Conservation (phyloP, 495 filamentous ascomycete species). For the Parachaetomium inaequale region DNA sequence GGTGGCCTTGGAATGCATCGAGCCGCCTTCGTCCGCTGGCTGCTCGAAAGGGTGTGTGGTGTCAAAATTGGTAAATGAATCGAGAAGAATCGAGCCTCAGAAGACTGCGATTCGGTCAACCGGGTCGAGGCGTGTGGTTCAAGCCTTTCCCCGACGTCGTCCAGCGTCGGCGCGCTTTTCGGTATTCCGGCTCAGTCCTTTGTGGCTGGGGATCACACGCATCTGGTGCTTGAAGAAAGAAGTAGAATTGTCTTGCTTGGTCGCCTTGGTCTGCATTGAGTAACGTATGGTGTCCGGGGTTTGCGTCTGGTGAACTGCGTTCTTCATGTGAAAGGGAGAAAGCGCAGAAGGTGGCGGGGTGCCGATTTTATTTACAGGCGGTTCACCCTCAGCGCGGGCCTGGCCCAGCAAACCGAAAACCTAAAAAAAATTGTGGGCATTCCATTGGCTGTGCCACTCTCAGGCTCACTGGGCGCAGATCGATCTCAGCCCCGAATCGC, state of each 20-base stretch:
- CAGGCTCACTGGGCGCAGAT: constrained; percentile 2
- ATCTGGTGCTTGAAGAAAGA: constrained; percentile 49
- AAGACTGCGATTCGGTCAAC: constrained; percentile 7
- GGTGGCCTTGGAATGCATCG: constrained; percentile 46
- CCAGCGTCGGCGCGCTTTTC: constrained; percentile 47
- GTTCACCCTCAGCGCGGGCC: constrained; percentile 6
- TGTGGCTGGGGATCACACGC: constrained; percentile 40
- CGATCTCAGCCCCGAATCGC: constrained; percentile 15
- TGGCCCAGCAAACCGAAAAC: constrained; percentile 1
- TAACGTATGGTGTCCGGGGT: constrained; percentile 12
- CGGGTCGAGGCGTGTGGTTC: constrained; percentile 22
- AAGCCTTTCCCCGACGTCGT: constrained; percentile 50
- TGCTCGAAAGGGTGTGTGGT: background rate
- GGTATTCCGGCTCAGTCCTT: constrained; percentile 37
- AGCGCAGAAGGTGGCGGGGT: constrained; percentile 15
- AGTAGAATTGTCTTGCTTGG: constrained; percentile 39
- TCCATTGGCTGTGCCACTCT: constrained; percentile 4
- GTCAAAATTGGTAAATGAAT: background rate
- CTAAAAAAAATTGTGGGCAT: constrained; percentile 12
- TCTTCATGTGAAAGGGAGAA: constrained; percentile 13
- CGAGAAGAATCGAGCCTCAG: constrained; percentile 1
- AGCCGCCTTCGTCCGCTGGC: constrained; percentile 12
- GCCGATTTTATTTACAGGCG: constrained; percentile 1
- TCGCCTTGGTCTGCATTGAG: constrained; percentile 48
- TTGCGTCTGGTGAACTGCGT: constrained; percentile 3